A percentile compares a stretch with the other conserved stretches of the same genome.
These are phyloP conservation scores for Cokeromyces recurvatus DNA, from an alignment of 371 early-diverging fungal genomes.

Conservation along the genomic window DNA sequence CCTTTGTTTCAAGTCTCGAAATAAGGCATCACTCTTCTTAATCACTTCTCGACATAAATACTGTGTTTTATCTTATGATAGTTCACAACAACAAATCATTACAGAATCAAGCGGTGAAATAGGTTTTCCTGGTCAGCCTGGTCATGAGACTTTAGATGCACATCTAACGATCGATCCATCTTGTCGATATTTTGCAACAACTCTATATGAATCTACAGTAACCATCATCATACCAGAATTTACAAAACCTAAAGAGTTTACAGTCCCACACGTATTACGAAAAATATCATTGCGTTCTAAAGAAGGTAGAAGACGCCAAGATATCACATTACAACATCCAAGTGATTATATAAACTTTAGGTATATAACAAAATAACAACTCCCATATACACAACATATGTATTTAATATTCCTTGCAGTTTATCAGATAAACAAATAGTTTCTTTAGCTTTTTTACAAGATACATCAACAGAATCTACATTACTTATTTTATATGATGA, in stretches of 20 bases:
- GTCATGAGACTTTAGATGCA: constrained; percentile 29
- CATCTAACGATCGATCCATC: constrained; percentile 53
- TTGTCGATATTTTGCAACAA: constrained; percentile 37
- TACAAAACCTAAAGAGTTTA: constrained; percentile 1
- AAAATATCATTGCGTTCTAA: constrained; percentile 11
- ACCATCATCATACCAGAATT: constrained; percentile 21
- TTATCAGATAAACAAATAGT: constrained; percentile 71
- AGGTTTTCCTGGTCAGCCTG: constrained; percentile 44
- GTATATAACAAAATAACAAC: constrained; percentile 16
- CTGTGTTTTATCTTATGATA: constrained; percentile 58
- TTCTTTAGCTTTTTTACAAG: constrained; percentile 61
- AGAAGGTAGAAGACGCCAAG: constrained; percentile 18
- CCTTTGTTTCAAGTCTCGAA: no score
- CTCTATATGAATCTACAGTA: constrained; percentile 28
- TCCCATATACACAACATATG: background rate
- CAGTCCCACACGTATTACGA: constrained; percentile 7
- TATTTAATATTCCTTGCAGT: constrained; percentile 37
- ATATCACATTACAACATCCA: constrained; percentile 8
- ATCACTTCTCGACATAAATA: constrained; percentile 56
- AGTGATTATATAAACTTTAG: constrained; percentile 37
- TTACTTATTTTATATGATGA: constrained; percentile 79
- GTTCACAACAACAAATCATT: constrained; percentile 30
- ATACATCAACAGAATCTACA: constrained; percentile 36
- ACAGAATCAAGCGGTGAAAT: constrained; percentile 69
- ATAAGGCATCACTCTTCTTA: constrained; percentile 60